Base-by-base conservation (phyloP, 208 protist species). In the Trypanosoma cruzi region DNA sequence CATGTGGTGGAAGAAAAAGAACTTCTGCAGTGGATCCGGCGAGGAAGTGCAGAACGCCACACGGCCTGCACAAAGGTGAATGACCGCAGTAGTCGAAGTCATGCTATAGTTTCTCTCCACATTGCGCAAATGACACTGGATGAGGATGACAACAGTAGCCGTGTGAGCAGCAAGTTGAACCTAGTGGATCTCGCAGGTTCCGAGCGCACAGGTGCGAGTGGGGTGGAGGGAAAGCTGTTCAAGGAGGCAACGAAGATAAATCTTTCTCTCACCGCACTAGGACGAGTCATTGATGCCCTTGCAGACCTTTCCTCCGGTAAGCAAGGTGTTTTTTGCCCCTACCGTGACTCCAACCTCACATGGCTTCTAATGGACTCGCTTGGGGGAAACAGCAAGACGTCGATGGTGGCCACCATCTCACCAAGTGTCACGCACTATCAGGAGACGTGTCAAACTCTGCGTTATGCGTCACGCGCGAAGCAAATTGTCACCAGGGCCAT, bases 141-240 rank as follows among this genome's bases (percentile, higher is more conserved):
- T 53, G 78, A 88, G 24, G 49, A 58, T 50, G 79, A 86, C 68
- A 82, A 77, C 73, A 71, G 71, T 26, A 64, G 60, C 42, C 67
- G 80, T 55, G 82, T 85, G 52, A 80, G 69, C 42, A 90, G 89
- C 76, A 94, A 94, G 74, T 71, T 96, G 44, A 97, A 97, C 71
- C 84, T 99, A n/a, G 88, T 98, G 44, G 96, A 98, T 75, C 86
- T 98, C 32, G 96, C 96, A 2, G 96, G 96, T 2, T 97, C 89
- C 2, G 96, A 98, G 75, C 81, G 96, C 34, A 88, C 89, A 24
- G 90, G 81, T 6, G 85, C 79, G 2, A 87, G 73, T 42, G 92
- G 90, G 0, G 92, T 82, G 14, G 83, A 83, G 48, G 90, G 91
- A n/a, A 52, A 73, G 16, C 75, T 87, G 52, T 83, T 92, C 44